Evolutionary conservation across 257 asterid genomes (phyloP).

Genomic region (Cinchona pubescens): DNA sequence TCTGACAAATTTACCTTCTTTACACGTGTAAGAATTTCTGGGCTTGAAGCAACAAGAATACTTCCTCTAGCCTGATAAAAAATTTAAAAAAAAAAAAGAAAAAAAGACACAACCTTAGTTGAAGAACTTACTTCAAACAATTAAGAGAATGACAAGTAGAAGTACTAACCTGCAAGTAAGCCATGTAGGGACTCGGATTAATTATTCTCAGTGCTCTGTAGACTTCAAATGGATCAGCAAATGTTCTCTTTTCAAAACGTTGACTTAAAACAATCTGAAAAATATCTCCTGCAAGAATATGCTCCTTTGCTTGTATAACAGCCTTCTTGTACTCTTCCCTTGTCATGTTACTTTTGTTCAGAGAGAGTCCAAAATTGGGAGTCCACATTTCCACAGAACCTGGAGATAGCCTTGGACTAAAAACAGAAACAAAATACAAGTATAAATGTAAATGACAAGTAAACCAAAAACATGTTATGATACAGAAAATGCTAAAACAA

Average conservation of each 20-base stretch:
- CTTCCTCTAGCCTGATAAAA: constrained; percentile 74
- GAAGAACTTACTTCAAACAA: constrained; percentile 10
- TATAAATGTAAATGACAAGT: constrained; percentile 13
- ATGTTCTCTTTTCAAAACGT: constrained; percentile 79
- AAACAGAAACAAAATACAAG: constrained; percentile 8
- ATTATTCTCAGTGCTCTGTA: constrained; percentile 86
- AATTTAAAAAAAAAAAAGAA: too few relatives aligned
- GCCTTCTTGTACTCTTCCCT: constrained; percentile 69
- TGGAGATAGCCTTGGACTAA: constrained; percentile 65
- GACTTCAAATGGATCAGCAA: constrained; percentile 89
- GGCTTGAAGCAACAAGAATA: constrained; percentile 88
- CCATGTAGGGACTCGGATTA: constrained; percentile 94
- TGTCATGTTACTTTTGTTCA: constrained; percentile 58
- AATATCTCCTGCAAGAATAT: constrained; percentile 78
- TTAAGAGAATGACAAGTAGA: constrained; percentile 10
- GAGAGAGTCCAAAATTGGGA: constrained; percentile 40
- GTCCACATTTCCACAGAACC: constrained; percentile 53
- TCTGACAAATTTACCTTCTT: constrained; percentile 53
- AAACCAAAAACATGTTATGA: neutral
- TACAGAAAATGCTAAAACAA: neutral
- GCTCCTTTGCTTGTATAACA: constrained; percentile 78
- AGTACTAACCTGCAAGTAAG: constrained; percentile 65
- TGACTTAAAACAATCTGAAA: constrained; percentile 86
- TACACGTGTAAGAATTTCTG: constrained; percentile 69
- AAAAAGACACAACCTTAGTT: constrained; percentile 10